Base-by-base conservation (phyloP, 2,329 filamentous ascomycete genomes). In the Nigrospora sphaerica region DNA sequence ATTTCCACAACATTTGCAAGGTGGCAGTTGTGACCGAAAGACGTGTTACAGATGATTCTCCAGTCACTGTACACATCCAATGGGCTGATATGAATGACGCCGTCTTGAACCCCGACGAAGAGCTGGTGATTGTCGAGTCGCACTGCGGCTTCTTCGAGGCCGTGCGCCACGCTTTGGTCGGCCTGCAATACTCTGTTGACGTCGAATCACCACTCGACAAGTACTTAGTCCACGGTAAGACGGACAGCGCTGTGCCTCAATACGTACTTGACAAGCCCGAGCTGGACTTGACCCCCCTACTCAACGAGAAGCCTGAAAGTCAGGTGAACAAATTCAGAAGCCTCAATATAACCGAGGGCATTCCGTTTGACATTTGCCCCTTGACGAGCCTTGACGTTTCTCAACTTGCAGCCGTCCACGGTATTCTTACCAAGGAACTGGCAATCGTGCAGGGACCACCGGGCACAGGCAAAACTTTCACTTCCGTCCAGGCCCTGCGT, bases 371-470 rank as follows among this genome's bases (percentile, higher is more conserved):
- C 1, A 48, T 69, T 16, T 51, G 57, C 0, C 41, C 35, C 2
- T 58, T 60, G 1, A 66, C 62, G 1, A 60, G 55, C 3, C 73
- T 95, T 10, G 89, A 95, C 54, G 57, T 64, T 1, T 89, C 86
- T 0, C 91, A 96, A 59, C 73, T 81, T 36, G 62, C 67, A 3
- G 89, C 88, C 0, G 71, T 93, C 0, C 67, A 76, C 14, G 72
- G 80, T 1, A 90, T 95, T 50, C 65, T 93, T 1, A 85, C 83
- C 0, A 85, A 81, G 47, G 77, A 80, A 40, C 58, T 95, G 1
- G 80, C 88, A 0, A 81, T 95, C 32, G 66, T 95, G 0, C 91
- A 95, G 67, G 91, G 91, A 0, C 90, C 90, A 11, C 90, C 89
- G 0, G 78, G 78, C 0, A 80, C 77, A 0, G 78, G 78, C 5